phyloP scores from a whole-genome alignment of 1,284 basidiomycete genomes.

The Cronartium quercuum region DNA sequence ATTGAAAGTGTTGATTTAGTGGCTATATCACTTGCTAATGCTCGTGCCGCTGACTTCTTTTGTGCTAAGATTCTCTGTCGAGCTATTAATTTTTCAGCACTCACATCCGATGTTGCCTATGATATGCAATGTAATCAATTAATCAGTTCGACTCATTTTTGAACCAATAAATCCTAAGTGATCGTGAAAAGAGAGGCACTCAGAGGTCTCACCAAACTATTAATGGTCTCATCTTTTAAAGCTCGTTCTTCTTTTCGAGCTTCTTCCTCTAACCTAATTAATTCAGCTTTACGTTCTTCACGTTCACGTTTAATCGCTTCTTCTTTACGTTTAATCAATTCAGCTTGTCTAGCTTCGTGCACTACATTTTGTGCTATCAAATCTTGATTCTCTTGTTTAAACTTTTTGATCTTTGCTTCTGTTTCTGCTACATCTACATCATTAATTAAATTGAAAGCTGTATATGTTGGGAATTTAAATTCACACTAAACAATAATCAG shows the following conservation, averaged over 20 bases:
- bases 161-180: too few relatives aligned
- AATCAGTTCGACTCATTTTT: not conserved
- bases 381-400: slow-evolving; percentile 71
- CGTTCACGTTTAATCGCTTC: slow-evolving; percentile 52
- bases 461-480: slow-evolving; percentile 1
- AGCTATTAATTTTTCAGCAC: slow-evolving; percentile 24
- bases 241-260: slow-evolving; percentile 24
- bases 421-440: slow-evolving; percentile 78
- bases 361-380: slow-evolving; percentile 71
- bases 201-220: slow-evolving; percentile 19
- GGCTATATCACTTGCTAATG: slow-evolving; percentile 23
- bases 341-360: slow-evolving; percentile 66
- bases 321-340: slow-evolving; percentile 65
- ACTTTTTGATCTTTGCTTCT: slow-evolving; percentile 71
- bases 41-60: slow-evolving; percentile 20
- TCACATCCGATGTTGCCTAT: slow-evolving; percentile 24
- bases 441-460: slow-evolving; percentile 93
- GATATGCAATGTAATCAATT: not conserved
- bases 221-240: slow-evolving; percentile 29
- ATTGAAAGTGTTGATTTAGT: slow-evolving; percentile 19
- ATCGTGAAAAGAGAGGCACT: not conserved
- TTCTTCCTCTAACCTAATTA: slow-evolving; percentile 33
- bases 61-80: slow-evolving; percentile 21
- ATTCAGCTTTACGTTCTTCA: slow-evolving; percentile 29
- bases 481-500: not conserved